Conservation (phyloP, 1,284 basidiomycete genomes). For the Apiotrichum brassicae region DNA sequence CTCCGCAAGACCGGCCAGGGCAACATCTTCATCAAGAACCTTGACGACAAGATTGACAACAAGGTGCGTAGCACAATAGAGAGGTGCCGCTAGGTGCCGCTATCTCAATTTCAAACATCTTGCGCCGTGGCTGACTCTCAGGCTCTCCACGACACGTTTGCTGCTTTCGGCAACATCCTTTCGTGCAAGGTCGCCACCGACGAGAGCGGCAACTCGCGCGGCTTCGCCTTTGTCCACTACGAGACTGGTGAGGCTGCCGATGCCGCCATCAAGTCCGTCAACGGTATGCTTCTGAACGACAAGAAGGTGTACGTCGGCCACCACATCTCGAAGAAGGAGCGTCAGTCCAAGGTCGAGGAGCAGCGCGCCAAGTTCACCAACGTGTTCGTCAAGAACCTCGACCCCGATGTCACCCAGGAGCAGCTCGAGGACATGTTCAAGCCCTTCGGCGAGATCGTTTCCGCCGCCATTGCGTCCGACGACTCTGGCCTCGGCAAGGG, state of each 20-base stretch:
- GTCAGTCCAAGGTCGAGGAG: constrained; percentile 97
- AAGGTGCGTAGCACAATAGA: no score
- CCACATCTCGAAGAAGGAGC: constrained; percentile 97
- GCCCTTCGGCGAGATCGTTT: constrained; percentile 79
- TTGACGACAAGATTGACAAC: constrained; percentile 98
- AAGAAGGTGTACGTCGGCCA: constrained; percentile 98
- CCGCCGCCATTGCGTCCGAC: constrained; percentile 72
- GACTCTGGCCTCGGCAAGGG: constrained; percentile 84
- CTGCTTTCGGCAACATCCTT: constrained; percentile 96
- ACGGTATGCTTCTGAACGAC: constrained; percentile 99
- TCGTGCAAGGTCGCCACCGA: constrained; percentile 99
- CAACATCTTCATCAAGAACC: constrained; percentile 99
- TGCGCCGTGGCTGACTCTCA: constrained; percentile 27
- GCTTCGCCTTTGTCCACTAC: constrained; percentile 80
- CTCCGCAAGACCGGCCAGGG: constrained; percentile 99
- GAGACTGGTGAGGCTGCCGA: constrained; percentile 96
- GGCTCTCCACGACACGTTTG: constrained; percentile 99
- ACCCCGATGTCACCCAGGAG: constrained; percentile 72
- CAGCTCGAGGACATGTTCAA: constrained; percentile 82
- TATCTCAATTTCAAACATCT: background rate
- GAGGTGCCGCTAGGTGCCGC: no score
- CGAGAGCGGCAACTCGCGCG: constrained; percentile 84
- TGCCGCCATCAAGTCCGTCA: constrained; percentile 94
- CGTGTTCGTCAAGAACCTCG: constrained; percentile 96
- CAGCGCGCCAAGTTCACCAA: constrained; percentile 96